These are phyloP conservation scores for Huntiella abstrusa DNA, from an alignment of 2,329 filamentous ascomycete genomes.

Conservation along the genomic window DNA sequence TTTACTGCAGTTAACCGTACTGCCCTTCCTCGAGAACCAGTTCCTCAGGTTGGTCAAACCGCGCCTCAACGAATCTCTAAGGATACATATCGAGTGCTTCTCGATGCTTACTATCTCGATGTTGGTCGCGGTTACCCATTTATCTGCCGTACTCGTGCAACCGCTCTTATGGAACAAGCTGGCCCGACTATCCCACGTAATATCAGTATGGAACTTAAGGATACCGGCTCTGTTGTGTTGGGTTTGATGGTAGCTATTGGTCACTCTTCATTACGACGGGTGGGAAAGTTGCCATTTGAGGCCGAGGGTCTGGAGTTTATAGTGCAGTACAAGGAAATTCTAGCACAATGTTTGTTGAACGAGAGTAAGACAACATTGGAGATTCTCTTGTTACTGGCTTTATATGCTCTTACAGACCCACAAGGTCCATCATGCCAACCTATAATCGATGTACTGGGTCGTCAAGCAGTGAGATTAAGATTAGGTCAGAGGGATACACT, in stretches of 20 bases:
- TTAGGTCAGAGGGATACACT: conserved; percentile 18
- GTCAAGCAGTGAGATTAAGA: conserved; percentile 22
- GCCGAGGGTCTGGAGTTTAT: conserved; percentile 16
- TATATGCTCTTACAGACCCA: conserved; percentile 27
- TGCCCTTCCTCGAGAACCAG: background rate
- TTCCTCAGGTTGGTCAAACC: too few species aligned
- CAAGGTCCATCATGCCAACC: conserved; percentile 22
- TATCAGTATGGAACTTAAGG: conserved; percentile 13
- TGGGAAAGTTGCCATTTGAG: conserved; percentile 20
- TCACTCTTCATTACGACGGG: conserved; percentile 24
- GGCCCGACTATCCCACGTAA: conserved; percentile 13
- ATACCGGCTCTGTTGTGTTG: conserved; percentile 13
- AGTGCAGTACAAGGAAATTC: conserved; percentile 22
- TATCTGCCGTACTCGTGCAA: conserved; percentile 20
- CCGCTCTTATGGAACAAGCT: conserved; percentile 18
- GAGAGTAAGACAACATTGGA: conserved; percentile 22
- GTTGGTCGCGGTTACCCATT: conserved; percentile 28
- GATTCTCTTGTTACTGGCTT: conserved; percentile 22
- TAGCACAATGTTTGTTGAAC: conserved; percentile 21
- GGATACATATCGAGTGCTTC: conserved; percentile 13
- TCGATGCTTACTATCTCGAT: conserved; percentile 27
- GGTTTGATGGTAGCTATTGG: conserved; percentile 28
- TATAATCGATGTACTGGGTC: conserved; percentile 22
- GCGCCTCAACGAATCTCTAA: background rate
- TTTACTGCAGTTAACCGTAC: background rate